Conservation (phyloP, 2,329 filamentous ascomycete genomes). For the Mycosphaerella sp. region DNA sequence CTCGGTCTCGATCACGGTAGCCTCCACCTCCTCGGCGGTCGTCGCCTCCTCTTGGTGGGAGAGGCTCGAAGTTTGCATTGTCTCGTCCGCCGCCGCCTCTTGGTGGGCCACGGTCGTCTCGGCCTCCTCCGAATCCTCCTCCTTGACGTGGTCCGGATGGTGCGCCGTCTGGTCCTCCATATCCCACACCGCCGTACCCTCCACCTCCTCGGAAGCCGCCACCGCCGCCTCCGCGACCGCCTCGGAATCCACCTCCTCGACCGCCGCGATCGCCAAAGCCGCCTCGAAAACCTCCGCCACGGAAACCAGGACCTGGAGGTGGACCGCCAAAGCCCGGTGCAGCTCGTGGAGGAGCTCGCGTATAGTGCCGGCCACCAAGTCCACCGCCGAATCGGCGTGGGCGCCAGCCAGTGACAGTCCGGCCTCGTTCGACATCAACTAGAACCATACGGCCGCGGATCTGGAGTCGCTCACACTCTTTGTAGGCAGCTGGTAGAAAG, state of each 20-base stretch:
- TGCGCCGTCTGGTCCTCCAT: constrained; percentile 43
- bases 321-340: constrained; percentile 53
- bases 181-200: constrained; percentile 36
- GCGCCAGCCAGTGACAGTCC: constrained; percentile 89
- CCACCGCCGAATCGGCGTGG: constrained; percentile 87
- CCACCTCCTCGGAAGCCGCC: constrained; percentile 35
- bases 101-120: constrained; percentile 24
- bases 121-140: constrained; percentile 30
- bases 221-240: constrained; percentile 44
- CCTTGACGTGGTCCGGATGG: constrained; percentile 43
- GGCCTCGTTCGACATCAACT: constrained; percentile 92
- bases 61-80: constrained; percentile 78
- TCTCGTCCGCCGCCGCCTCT: constrained; percentile 33
- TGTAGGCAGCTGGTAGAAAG: constrained; percentile 73
- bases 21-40: constrained; percentile 40
- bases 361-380: constrained; percentile 86
- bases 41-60: constrained; percentile 60
- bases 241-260: constrained; percentile 48
- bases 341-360: constrained; percentile 63
- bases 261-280: constrained; percentile 50
- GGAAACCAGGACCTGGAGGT: constrained; percentile 49
- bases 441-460: constrained; percentile 90
- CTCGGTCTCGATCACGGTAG: constrained; percentile 34
- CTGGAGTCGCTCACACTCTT: constrained; percentile 75
- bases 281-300: constrained; percentile 48